Percentiles rank a stretch among this genome's conserved stretches.
Evolutionary conservation across 2,329 filamentous ascomycete genomes (phyloP).

Genomic region (Simplicillium sp.): DNA sequence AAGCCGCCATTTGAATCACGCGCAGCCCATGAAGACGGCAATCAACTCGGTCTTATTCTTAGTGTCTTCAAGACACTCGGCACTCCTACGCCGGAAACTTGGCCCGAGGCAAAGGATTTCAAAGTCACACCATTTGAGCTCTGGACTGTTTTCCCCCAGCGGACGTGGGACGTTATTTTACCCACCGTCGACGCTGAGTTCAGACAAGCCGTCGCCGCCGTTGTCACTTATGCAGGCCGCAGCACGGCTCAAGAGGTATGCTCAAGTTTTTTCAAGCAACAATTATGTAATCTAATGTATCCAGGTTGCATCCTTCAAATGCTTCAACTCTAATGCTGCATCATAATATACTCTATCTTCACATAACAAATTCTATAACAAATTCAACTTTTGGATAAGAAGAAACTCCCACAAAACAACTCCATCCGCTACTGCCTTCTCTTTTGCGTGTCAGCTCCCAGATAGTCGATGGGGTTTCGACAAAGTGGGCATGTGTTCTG

Average conservation of each 20-base stretch:
- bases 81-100: constrained; percentile 68
- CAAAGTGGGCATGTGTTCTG: constrained; percentile 89
- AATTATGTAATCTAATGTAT: too few species aligned
- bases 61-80: constrained; percentile 90
- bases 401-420: constrained; percentile 2
- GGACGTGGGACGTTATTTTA: constrained; percentile 62
- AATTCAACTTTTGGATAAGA: constrained; percentile 8
- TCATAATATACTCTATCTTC: constrained; percentile 2
- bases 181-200: constrained; percentile 47
- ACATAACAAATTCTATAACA: constrained; percentile 6
- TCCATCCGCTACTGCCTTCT: constrained; percentile 16
- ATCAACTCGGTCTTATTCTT: constrained; percentile 80
- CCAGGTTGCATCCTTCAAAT: too few species aligned
- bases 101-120: constrained; percentile 70
- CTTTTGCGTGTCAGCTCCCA: constrained; percentile 29
- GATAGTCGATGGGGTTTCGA: constrained; percentile 70
- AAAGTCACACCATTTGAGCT: constrained; percentile 78
- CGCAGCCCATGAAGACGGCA: constrained; percentile 64
- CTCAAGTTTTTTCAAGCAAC: too few species aligned
- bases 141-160: constrained; percentile 64
- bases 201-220: constrained; percentile 52
- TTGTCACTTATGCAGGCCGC: constrained; percentile 65
- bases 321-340: too few species aligned
- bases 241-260: constrained; percentile 48
- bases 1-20: constrained; percentile 75